Percentiles rank a stretch among this genome's conserved stretches.
These are phyloP conservation scores for Wickerhamomyces pijperi DNA, from an alignment of 805 yeast species.

Conservation along the genomic window DNA sequence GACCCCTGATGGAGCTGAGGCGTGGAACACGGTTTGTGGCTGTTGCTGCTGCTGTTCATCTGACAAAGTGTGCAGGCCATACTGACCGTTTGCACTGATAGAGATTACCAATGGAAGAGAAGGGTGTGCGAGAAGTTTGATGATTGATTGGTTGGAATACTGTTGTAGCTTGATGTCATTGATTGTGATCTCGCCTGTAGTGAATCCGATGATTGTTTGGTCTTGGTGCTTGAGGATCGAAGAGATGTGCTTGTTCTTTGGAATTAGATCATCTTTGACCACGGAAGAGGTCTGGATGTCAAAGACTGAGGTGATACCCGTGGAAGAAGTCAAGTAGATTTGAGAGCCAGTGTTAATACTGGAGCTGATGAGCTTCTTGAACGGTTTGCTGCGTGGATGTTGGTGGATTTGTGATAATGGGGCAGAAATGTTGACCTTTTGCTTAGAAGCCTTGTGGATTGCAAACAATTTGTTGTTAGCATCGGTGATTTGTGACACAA, in stretches of 20 bases:
- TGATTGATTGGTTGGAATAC: slow-evolving; percentile 6
- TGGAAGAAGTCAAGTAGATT: slow-evolving; percentile 8
- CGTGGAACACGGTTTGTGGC: slow-evolving; percentile 3
- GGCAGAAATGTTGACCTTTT: slow-evolving; percentile 11
- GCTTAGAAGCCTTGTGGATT: slow-evolving; percentile 13
- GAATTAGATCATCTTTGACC: slow-evolving; percentile 7
- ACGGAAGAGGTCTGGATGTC: slow-evolving; percentile 3
- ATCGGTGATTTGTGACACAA: slow-evolving; percentile 2
- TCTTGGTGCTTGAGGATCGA: slow-evolving; percentile 3
- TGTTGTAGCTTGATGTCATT: slow-evolving; percentile 4
- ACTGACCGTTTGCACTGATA: slow-evolving; percentile 17
- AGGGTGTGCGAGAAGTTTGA: slow-evolving; percentile 24
- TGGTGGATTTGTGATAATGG: background rate
- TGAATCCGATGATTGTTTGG: slow-evolving; percentile 6
- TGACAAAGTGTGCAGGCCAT: slow-evolving; percentile 9
- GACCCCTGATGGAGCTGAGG: slow-evolving; percentile 1
- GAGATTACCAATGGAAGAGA: slow-evolving; percentile 20
- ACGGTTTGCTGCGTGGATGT: slow-evolving; percentile 7
- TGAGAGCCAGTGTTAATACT: slow-evolving; percentile 1
- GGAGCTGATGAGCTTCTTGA: slow-evolving; percentile 5
- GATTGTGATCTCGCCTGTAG: slow-evolving; percentile 8
- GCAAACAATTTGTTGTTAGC: slow-evolving; percentile 12
- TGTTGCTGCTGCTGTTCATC: too few relatives aligned
- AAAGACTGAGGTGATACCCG: slow-evolving; percentile 10
- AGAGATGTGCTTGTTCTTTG: slow-evolving; percentile 7